Conservation (phyloP, 2,329 filamentous ascomycete species). For the Neofusicoccum ribis region DNA sequence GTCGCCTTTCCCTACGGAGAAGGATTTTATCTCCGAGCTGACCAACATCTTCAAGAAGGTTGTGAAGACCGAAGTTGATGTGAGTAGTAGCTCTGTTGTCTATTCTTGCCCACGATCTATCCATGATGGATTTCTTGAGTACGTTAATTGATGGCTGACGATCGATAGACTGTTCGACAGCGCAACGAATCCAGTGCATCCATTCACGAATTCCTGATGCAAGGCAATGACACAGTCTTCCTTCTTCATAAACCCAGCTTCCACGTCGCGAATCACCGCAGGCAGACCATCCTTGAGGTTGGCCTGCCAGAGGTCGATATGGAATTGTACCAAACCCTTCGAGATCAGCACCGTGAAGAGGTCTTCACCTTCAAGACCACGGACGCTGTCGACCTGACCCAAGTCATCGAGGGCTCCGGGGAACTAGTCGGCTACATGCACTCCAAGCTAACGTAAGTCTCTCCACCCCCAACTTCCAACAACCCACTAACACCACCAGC, state of each 20-base stretch:
- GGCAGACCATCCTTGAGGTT: conserved; percentile 41
- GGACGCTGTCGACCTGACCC: conserved; percentile 27
- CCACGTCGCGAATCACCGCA: conserved; percentile 42
- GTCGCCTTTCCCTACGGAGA: conserved; percentile 46
- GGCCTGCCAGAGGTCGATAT: conserved; percentile 26
- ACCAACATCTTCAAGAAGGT: conserved; percentile 35
- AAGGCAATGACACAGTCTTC: conserved; percentile 36
- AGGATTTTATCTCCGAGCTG: conserved; percentile 42
- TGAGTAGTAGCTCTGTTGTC: background rate
- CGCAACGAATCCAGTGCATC: conserved; percentile 39
- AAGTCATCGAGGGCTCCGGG: conserved; percentile 23
- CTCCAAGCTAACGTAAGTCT: background rate
- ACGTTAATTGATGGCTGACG: background rate
- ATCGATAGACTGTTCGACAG: conserved; percentile 23
- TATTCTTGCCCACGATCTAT: too few species aligned
- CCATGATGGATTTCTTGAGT: background rate
- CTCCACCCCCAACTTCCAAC: background rate
- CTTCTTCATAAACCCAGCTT: conserved; percentile 43
- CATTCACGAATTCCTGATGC: conserved; percentile 42
- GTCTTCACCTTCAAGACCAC: conserved; percentile 31
- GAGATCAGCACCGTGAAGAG: conserved; percentile 28
- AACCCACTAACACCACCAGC: background rate
- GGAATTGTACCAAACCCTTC: conserved; percentile 28
- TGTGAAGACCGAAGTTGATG: conserved; percentile 29
- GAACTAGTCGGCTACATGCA: background rate